phyloP scores from a whole-genome alignment of 2,329 filamentous ascomycete species.

The Pseudogymnoascus sp. region DNA sequence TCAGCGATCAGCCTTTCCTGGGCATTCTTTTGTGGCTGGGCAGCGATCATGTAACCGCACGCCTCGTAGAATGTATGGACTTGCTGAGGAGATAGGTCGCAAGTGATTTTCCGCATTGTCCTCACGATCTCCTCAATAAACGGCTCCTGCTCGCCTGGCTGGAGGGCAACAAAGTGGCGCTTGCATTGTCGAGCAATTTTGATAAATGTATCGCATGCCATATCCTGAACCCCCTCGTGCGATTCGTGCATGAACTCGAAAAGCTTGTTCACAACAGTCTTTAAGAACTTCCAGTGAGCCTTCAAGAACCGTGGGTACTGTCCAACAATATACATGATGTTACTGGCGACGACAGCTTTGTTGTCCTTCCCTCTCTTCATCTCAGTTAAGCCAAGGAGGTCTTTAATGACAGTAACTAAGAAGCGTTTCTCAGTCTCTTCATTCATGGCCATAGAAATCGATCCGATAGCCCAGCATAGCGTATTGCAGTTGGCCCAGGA shows the following conservation, averaged over 20 bases:
- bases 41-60: conserved; percentile 97
- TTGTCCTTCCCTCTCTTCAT: conserved; percentile 99
- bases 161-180: conserved; percentile 90
- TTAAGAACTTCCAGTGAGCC: conserved; percentile 98
- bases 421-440: conserved; percentile 99
- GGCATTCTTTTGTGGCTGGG: conserved; percentile 87
- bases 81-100: conserved; percentile 89
- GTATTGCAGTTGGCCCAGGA: conserved; percentile 99
- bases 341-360: conserved; percentile 96
- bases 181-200: conserved; percentile 99
- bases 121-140: conserved; percentile 99
- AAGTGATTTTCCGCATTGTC: conserved; percentile 91
- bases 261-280: conserved; percentile 98
- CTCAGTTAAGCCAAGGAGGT: conserved; percentile 89
- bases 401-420: conserved; percentile 96
- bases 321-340: conserved; percentile 99
- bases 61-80: conserved; percentile 99
- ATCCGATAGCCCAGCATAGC: conserved; percentile 97
- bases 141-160: conserved; percentile 86
- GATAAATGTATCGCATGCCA: conserved; percentile 99
- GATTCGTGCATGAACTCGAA: conserved; percentile 99
- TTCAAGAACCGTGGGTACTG: conserved; percentile 98
- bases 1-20: conserved; percentile 88
- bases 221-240: conserved; percentile 97
- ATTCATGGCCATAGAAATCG: conserved; percentile 98